Base-by-base conservation (phyloP, 495 filamentous ascomycete genomes). In the Niebla homalea region DNA sequence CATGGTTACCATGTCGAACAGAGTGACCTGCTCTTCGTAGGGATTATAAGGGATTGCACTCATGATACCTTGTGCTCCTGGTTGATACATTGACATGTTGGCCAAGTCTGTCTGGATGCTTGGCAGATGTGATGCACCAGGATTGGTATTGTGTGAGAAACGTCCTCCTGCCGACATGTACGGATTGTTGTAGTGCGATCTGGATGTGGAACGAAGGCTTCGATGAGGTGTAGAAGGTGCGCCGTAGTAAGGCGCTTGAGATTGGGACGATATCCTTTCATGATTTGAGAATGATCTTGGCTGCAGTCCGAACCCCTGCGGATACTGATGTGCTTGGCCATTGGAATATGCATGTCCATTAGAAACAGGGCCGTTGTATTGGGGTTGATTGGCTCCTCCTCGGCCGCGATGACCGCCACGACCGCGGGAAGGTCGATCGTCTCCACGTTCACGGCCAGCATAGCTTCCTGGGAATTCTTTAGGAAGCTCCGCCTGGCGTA, bases 41-140 rank as follows among this genome's bases (percentile, higher is more conserved):
- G 72, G 66, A 55, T 71, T 73, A 54, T 75, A 89, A 3, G 80
- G 80, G 29, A 77, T 57, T n/a, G 79, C 76, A 45, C 68, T 78
- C 73, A 86, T 80, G 5, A 70, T 65, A 14, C 65, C 69, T 29
- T 80, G 64, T 50, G 78, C 77, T 54, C 75, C 64, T 39, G 64
- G 52, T 42, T 70, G 72, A 47, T 77, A 80, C 53, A 67, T 67
- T 62, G 70, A 74, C 61, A 67, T 69, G 23, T 60, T 56, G 7
- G 56, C 59, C 22, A 65, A 20, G 21, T 65, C 63, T 15, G 63
- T 65, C 37, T 65, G 60, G 16, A 65, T 36, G 35, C 55, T 52
- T 15, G 62, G 22, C 14, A 65, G 23, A 41, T 58, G 57, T 16
- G 57, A 46, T 25, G 54, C 46, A 25, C 48, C 56, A 10, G 55